Base-by-base conservation (phyloP, 768 basidiomycete species). In the Collybia sordida region DNA sequence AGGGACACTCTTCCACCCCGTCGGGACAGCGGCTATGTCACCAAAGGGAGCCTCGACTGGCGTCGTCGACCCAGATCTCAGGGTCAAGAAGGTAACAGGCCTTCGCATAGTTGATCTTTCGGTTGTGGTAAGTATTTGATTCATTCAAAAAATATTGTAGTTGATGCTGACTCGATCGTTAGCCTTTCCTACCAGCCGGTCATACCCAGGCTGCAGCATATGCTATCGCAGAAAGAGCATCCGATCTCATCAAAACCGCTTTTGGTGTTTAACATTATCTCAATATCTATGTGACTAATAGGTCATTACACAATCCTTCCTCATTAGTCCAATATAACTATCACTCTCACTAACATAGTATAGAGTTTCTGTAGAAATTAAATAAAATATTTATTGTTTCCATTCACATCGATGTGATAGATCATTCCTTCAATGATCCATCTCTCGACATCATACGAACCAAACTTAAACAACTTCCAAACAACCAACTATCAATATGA, bases 81-180 rank as follows among this genome's bases (percentile, higher is more conserved):
- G 43, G 36, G 39, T 59, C 15, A 57, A 59, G 31, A 53, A 53
- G 21, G 47, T 55, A 14, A 19, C 6, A 21, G 56, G 58, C 23
- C 36, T 57, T n/a, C 53, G 58, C 21, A 49, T 59, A 23, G 51
- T 59, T 34, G 58, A 59, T 18, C 56, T 51, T 5, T 59, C 58
- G 21, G 51, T 59, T 23, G 42, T 59, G 40, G 58, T 57, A 27
- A 37, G 56, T 49, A 11, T 22, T 21, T 3, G 21, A 7, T 23
- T 15, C 24, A 17, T 31, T 8, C 15, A 24, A 21, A 22, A 43
- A 41, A 9, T 35, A 28, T 3, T 3, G 8, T 6, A 22, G 9
- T 2, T 25, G 24, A 43, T 12, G 31, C 3, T 55, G 35, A 25
- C 34, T 17, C 4, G 18, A 25, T 4, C 18, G n/a, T 1, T 35